Evolutionary conservation across 306 rosid genomes (phyloP), one percentile per base, ranked within the genome.

Genomic region (Malus fusca): DNA sequence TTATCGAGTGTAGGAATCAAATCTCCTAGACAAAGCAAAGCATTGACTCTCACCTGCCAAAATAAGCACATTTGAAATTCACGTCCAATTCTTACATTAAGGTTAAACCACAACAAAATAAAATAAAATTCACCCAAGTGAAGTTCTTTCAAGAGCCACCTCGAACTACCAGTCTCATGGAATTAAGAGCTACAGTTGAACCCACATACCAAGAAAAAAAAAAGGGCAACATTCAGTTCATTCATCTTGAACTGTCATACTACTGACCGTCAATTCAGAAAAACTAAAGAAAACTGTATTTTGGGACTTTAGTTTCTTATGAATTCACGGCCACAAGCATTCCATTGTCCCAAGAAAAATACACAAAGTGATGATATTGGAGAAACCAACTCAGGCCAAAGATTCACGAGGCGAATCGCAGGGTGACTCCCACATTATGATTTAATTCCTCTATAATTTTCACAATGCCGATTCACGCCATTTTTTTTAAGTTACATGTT

Each of bases 41-140:
- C 97, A 85, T 96, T 96, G 79, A 96, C 99, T 86, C 99, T 88
- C 75, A 96, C 99, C 99, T 96, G 88, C 56, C 84, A 80, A 82
- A 43, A 35, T 28, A 58, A 73, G 72, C 46, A 77, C 51, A 43
- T 60, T 22, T 74, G 15, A 74, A 22, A 56, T 79, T 65, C 75
- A 69, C 42, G 69, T 26, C 59, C 71, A 4, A 68, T 19, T 58
- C 71, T 75, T 14, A 71, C n/a, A 46, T 52, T 40, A 40, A 26
- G 58, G 72, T 53, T 30, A 75, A 75, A 77, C 30, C 40, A 71
- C 69, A 40, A 30, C 28, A 9, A 19, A 72, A 56, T 28, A 26
- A 30, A n/a, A 26, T 25, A 11, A 46, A 43, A 48, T 15, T 48
- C 55, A 15, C 55, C 21, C 21, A 48, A 48, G 55, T 15, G 8